Evolutionary conservation across 805 yeast genomes (phyloP).

Genomic region (Teunomyces aglyptinius): DNA sequence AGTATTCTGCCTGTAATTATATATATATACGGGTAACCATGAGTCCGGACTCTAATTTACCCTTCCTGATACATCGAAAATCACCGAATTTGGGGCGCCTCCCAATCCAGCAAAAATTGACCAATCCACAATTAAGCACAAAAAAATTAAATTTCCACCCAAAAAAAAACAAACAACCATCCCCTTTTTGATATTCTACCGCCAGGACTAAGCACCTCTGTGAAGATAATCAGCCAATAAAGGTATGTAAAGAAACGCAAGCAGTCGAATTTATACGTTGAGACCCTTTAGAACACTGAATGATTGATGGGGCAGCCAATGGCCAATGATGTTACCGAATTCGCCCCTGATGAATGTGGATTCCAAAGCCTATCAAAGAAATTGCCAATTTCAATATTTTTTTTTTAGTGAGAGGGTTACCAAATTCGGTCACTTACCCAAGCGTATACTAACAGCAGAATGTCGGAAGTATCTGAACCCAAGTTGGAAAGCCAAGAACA

Average conservation of each 20-base stretch:
- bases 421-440: constrained; percentile 18
- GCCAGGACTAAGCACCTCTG: not conserved
- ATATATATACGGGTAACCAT: constrained; percentile 1
- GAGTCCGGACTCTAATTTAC: constrained; percentile 3
- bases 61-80: constrained; percentile 10
- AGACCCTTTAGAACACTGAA: not conserved
- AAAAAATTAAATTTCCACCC: constrained; percentile 4
- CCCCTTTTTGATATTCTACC: constrained; percentile 3
- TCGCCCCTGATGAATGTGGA: not conserved
- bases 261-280: not conserved
- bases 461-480: constrained; percentile 43
- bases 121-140: constrained; percentile 4
- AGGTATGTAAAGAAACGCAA: not conserved
- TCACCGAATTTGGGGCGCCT: constrained; percentile 10
- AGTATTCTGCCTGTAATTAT: too few species aligned
- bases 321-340: not conserved
- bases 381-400: constrained; percentile 6
- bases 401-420: constrained; percentile 16
- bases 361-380: constrained; percentile 3
- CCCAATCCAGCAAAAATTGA: constrained; percentile 5
- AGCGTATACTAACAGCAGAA: constrained; percentile 18
- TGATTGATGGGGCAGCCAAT: too few species aligned
- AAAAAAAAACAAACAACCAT: constrained; percentile 5
- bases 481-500: constrained; percentile 30
- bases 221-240: not conserved